Base-by-base conservation (phyloP, 257 asterid species). In the Lycium ferocissimum region DNA sequence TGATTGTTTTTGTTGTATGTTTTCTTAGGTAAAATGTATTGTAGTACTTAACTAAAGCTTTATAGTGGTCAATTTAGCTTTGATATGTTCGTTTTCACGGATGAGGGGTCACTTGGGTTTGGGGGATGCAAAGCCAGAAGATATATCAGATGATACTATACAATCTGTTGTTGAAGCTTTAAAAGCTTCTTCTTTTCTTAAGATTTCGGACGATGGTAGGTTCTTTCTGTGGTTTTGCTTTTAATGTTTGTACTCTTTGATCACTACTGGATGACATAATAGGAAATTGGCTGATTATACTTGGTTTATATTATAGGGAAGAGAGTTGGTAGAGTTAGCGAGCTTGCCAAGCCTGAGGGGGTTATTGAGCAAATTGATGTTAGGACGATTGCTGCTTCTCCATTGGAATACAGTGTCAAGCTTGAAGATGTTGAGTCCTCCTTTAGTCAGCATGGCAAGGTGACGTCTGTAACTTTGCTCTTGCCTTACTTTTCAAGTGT, bases 201-300 rank as follows among this genome's bases (percentile, higher is more conserved):
- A 90, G 87, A 58, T 97, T 85, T 95, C 99, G 62, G 99, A 92
- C 80, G 99, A 97, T 92, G 98, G 99, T 97, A 86, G 76, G 91
- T 88, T 66, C 81, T 83, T 66, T 9, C 62, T 38, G 3, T 53
- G 43, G 78, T 67, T 11, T 49, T 83, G 43, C 38, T 63, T 33
- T 13, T 17, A 18, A n/a, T 58, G 22, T 45, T 17, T 14, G n/a
- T 26, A 7, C 17, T 53, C 26, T 2, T 6, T 20, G 13, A 20
- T 62, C 35, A 2, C 43, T 1, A n/a, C 22, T 18, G 40, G 15
- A 18, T 66, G 53, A 35, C 13, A 6, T 7, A n/a, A 33, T 1
- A 51, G 20, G 14, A 12, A 33, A 37, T 83, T 37, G 85, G 65
- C 47, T 79, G 69, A 17, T 84, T 9, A 58, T 84, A 45, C 51